Conservation (phyloP, 2,329 filamentous ascomycete species). For the Monosporascus sp. region DNA sequence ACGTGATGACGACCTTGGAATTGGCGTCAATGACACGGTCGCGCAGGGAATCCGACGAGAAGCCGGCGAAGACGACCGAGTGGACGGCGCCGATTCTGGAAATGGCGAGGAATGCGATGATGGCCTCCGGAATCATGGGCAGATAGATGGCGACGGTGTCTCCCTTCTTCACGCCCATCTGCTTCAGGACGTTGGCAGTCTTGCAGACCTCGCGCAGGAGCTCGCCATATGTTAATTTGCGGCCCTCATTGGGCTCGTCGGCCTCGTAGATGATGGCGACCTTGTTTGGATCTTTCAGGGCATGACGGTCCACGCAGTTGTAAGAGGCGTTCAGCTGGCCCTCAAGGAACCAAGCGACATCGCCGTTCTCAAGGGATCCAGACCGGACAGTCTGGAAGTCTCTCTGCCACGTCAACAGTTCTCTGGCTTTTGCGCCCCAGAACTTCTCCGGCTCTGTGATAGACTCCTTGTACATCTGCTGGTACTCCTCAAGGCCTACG, state of each 20-base stretch:
- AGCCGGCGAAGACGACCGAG: slow-evolving; percentile 96
- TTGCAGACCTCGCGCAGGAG: slow-evolving; percentile 87
- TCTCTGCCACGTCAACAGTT: slow-evolving; percentile 82
- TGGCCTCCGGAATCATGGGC: slow-evolving; percentile 96
- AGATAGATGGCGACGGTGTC: slow-evolving; percentile 97
- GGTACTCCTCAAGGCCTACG: slow-evolving; percentile 60
- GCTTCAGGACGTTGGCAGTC: slow-evolving; percentile 81
- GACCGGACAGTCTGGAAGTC: slow-evolving; percentile 87
- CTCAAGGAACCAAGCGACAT: slow-evolving; percentile 92
- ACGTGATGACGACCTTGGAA: slow-evolving; percentile 91
- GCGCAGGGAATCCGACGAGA: slow-evolving; percentile 91
- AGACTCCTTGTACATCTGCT: slow-evolving; percentile 71
- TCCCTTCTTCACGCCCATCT: slow-evolving; percentile 94
- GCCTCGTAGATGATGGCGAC: slow-evolving; percentile 98
- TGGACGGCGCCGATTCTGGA: slow-evolving; percentile 90
- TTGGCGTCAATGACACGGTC: slow-evolving; percentile 90
- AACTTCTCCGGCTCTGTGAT: slow-evolving; percentile 86
- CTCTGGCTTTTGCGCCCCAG: slow-evolving; percentile 81
- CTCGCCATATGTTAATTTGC: slow-evolving; percentile 88
- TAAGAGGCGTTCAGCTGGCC: slow-evolving; percentile 91
- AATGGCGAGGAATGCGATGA: slow-evolving; percentile 88
- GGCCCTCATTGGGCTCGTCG: slow-evolving; percentile 81
- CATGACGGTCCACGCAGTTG: slow-evolving; percentile 96
- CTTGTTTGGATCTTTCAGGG: slow-evolving; percentile 88
- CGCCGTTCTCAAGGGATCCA: slow-evolving; percentile 72